Base-by-base conservation (phyloP, 2,329 filamentous ascomycete genomes). In the Alternaria postmessia region DNA sequence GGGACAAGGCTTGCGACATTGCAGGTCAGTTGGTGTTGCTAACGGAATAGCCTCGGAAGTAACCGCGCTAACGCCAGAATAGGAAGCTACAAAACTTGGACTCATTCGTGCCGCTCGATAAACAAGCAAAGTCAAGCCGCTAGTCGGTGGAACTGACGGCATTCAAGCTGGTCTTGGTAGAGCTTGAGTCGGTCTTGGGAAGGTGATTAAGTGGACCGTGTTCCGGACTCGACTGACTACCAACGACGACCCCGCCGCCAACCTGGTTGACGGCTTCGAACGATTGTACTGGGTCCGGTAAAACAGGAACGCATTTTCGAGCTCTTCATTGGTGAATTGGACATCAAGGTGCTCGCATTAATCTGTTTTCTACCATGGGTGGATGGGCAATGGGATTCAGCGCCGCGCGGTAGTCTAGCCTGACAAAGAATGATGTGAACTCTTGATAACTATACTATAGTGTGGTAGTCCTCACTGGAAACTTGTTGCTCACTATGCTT, bases 131-230 rank as follows among this genome's bases (percentile, higher is more conserved):
- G 11, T 41, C 55, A 62, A 62, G 59, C 36, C 54, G n/a, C 59
- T 62, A 62, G 38, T 12, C 16, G 7, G 32, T 48, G 52, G 59
- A n/a, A 14, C 49, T 22, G 4, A 34, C 47, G 49, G 52, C 24
- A 11, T 24, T 22, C 36, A 53, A 51, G 52, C 49, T 53, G 39
- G 22, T 54, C 52, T 59, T 56, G 57, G 56, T 28, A 3, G 44
- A n/a, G 59, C 62, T 64, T 64, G 36, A 54, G 28, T 54, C 39
- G 16, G 26, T 59, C 59, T 59, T 64, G 59, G 59, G 59, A 62
- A 64, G 62, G 59, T 62, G 52, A 44, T 16, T 18, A 5, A 12
- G 26, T 22, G 24, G 32, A 41, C 26, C 34, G 28, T 3, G 18
- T 22, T 44, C 28, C 8, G 38, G n/a, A n/a, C 28, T 7, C 11